Percentiles rank a stretch among this genome's conserved stretches.
phyloP scores from a whole-genome alignment of 345 rosid genomes.

The Citrus cavaleriei region DNA sequence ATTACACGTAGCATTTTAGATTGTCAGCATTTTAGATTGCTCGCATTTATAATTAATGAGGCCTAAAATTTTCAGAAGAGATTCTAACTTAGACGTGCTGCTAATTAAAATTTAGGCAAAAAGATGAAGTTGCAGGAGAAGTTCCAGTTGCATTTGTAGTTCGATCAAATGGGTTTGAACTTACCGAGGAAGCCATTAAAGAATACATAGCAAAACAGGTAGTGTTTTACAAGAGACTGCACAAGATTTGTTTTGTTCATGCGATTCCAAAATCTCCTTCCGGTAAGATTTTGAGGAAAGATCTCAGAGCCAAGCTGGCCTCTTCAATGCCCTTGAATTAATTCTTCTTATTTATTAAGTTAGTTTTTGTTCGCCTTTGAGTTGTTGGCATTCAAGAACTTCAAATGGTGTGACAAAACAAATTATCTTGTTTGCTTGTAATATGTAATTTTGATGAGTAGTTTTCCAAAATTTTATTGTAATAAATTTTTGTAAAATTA shows the following conservation, averaged over 20 bases:
- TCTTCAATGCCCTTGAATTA: neutral
- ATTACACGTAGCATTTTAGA: constrained; percentile 16
- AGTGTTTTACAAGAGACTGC: constrained; percentile 83
- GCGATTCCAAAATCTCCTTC: constrained; percentile 89
- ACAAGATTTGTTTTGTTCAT: constrained; percentile 66
- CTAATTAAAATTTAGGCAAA: constrained; percentile 39
- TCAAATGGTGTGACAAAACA: neutral
- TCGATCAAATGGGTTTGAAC: constrained; percentile 47
- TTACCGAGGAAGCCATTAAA: constrained; percentile 64
- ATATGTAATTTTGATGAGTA: neutral
- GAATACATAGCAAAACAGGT: constrained; percentile 84
- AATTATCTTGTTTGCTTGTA: neutral
- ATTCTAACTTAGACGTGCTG: neutral
- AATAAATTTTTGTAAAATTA: neutral
- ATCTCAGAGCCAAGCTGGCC: constrained; percentile 63
- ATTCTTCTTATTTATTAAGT: neutral
- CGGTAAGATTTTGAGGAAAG: constrained; percentile 85
- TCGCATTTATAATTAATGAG: neutral
- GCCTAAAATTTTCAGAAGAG: neutral
- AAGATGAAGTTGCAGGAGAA: constrained; percentile 67
- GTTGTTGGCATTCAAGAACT: neutral
- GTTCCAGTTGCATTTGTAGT: constrained; percentile 95
- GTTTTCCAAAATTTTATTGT: neutral
- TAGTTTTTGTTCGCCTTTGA: neutral
- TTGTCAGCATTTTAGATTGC: constrained; percentile 17